Evolutionary conservation across 495 filamentous ascomycete species (phyloP).

Genomic region (Podospora australis): DNA sequence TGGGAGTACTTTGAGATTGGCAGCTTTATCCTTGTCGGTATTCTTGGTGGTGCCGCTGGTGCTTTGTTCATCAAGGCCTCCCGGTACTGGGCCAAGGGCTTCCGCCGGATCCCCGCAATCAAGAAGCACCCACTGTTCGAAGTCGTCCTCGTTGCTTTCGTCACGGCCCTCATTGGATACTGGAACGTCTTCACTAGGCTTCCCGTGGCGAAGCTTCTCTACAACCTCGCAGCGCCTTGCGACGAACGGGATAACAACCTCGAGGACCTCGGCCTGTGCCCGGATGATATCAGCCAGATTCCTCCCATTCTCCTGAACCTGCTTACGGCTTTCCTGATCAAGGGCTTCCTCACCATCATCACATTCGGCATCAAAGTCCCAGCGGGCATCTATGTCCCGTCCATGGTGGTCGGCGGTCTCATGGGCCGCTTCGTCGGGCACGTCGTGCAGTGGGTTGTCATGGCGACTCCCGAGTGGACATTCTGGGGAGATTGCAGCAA

Average conservation of each 20-base stretch:
- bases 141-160: conserved; percentile 76
- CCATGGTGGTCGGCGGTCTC: conserved; percentile 95
- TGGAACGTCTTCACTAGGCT: conserved; percentile 91
- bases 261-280: conserved; percentile 71
- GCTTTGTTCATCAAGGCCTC: conserved; percentile 97
- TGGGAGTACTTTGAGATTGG: conserved; percentile 91
- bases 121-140: conserved; percentile 82
- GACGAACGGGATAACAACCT: conserved; percentile 44
- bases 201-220: conserved; percentile 82
- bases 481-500: conserved; percentile 70
- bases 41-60: conserved; percentile 76
- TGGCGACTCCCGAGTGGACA: conserved; percentile 61
- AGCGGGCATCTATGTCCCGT: conserved; percentile 93
- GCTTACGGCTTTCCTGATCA: conserved; percentile 76
- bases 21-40: conserved; percentile 76
- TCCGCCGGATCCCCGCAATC: conserved; percentile 72
- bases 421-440: conserved; percentile 88
- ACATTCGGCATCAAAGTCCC: conserved; percentile 95
- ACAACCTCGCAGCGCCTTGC: conserved; percentile 86
- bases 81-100: conserved; percentile 77
- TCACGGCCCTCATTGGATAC: conserved; percentile 80
- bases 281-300: conserved; percentile 63
- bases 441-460: conserved; percentile 72
- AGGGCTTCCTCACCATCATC: conserved; percentile 77
- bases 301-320: conserved; percentile 63